phyloP scores from a whole-genome alignment of 805 yeast species.

The Candida adriatica region DNA sequence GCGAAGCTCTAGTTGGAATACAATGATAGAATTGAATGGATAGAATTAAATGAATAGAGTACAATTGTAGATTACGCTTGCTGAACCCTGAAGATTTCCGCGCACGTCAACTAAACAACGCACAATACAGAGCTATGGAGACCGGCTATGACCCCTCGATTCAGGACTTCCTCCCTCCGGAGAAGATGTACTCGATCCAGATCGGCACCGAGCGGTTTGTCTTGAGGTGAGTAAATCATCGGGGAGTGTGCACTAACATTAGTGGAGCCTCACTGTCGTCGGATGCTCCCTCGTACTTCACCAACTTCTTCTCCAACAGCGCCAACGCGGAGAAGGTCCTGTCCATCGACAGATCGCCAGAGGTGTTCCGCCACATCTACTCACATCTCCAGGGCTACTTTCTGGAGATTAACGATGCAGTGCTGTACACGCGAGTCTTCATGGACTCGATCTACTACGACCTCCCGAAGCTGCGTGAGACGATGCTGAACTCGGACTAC shows the following conservation, averaged over 20 bases:
- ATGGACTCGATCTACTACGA: conserved; percentile 70
- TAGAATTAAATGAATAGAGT: too few relatives aligned
- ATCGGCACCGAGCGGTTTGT: conserved; percentile 58
- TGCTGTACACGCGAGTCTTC: conserved; percentile 53
- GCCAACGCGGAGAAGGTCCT: conserved; percentile 34
- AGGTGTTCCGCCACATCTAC: conserved; percentile 58
- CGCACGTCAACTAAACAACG: neutral
- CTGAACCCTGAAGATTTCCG: too few relatives aligned
- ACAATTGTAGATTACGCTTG: too few relatives aligned
- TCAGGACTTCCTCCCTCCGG: conserved; percentile 56
- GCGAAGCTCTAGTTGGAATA: conserved; percentile 23
- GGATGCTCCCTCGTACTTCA: conserved; percentile 86
- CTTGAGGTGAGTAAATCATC: conserved; percentile 20
- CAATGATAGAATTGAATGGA: too few relatives aligned
- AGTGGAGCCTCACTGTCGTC: conserved; percentile 83
- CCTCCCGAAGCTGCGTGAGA: conserved; percentile 46
- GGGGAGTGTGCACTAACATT: neutral
- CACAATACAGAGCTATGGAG: conserved; percentile 1
- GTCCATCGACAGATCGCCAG: conserved; percentile 70
- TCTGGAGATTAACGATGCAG: conserved; percentile 51
- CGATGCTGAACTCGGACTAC: conserved; percentile 46
- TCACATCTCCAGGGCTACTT: conserved; percentile 78
- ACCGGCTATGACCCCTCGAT: conserved; percentile 33
- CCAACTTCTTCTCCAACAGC: conserved; percentile 49
- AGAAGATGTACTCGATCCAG: conserved; percentile 60